Base-by-base conservation (phyloP, 176 grass and related monocot species). In the Raddia distichophylla region DNA sequence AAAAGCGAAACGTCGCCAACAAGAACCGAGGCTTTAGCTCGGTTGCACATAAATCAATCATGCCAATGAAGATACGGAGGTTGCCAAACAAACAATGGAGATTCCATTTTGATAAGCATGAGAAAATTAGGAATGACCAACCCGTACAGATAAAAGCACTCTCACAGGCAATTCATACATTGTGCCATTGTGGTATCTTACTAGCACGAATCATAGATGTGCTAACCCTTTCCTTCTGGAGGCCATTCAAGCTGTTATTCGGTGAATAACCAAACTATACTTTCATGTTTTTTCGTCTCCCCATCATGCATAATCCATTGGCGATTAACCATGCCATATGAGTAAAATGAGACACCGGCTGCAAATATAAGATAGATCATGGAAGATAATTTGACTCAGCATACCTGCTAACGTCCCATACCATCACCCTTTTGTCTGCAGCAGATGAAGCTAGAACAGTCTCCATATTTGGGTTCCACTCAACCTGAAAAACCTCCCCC, bases 401-500 rank as follows among this genome's bases (percentile, higher is more conserved):
- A 13, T 93, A 99, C 93, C 93, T 95, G 33, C 60, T 84, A 79
- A 95, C 64, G 46, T 99, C 96, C 93, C 93, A 99, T 83, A 95
- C 67, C 55, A 91, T 99, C 53, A 99, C 79, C 46, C 91, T 91
- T 71, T 86, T 99, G 64, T 99, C 93, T 70, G 93, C 91, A 10
- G 88, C 85, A 83, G 85, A 90, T 52, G 93, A 99, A 57, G 91
- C 93, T 64, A 99, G 83, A 53, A 95, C 69, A 74, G 96, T 99
- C 78, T 94, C 93, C 82, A 93, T 22, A 49, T 86, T 93, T n/a
- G 96, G 96, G 76, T 90, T 99, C 96, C 96, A 99, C 60, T 99
- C 96, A 80, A 99, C 93, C 91, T 99, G 96, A 82, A 95, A 72
- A 22, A 90, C 96, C 63, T 94, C 89, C 63, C 79, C 91, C 68